Conservation (phyloP, 164 flowering plant species). For the Annona cherimola region DNA sequence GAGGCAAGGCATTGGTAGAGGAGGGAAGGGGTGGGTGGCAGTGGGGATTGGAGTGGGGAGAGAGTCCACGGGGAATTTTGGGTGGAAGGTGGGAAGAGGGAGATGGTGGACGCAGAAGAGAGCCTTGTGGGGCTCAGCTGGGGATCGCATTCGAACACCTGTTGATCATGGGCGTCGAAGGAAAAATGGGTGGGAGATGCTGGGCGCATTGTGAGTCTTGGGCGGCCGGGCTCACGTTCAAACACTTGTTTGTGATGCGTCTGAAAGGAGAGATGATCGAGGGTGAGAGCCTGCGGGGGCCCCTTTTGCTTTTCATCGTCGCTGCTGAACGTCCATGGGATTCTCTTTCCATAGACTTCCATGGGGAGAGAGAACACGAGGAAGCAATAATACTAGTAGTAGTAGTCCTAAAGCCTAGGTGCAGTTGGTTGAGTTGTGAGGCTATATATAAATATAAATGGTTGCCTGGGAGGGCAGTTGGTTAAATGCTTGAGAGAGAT, state of each 20-base stretch:
- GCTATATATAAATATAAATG: too few species aligned
- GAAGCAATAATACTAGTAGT: too few species aligned
- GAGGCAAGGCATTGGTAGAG: constrained; percentile 34
- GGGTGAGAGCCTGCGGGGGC: not conserved
- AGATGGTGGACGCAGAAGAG: constrained; percentile 7
- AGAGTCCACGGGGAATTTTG: constrained; percentile 29
- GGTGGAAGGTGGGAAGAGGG: constrained; percentile 6
- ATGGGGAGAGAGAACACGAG: not conserved
- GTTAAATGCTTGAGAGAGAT: too few species aligned
- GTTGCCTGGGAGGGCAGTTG: too few species aligned
- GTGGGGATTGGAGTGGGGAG: constrained; percentile 20
- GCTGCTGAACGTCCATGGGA: constrained; percentile 14
- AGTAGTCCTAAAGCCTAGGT: too few species aligned
- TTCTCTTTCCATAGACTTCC: constrained; percentile 15
- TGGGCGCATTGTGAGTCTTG: not conserved
- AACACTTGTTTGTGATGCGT: not conserved
- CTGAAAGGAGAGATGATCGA: constrained; percentile 7
- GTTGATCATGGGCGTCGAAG: constrained; percentile 3
- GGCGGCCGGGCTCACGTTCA: not conserved
- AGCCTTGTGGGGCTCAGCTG: constrained; percentile 8
- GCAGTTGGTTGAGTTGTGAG: too few species aligned
- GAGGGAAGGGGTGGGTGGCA: constrained; percentile 22
- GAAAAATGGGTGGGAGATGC: constrained; percentile 9
- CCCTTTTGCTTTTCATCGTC: constrained; percentile 10
- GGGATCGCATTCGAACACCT: constrained; percentile 1